Percentiles rank a stretch among this genome's conserved stretches.
phyloP scores from a whole-genome alignment of 2,329 filamentous ascomycete species.

The Cryphonectria japonica region DNA sequence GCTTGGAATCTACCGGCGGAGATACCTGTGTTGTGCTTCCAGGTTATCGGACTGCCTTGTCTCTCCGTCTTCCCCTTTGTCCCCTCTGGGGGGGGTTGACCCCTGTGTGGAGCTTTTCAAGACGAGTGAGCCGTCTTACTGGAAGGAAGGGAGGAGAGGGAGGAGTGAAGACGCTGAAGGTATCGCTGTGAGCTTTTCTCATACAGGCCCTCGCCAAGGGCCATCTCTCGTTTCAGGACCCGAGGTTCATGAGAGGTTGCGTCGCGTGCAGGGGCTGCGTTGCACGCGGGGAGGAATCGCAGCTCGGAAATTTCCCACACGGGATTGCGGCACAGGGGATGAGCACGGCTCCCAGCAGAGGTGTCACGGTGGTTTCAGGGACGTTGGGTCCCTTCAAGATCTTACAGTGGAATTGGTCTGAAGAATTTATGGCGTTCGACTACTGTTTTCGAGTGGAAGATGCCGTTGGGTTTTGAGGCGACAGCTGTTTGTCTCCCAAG shows the following conservation, averaged over 20 bases:
- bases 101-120: background rate
- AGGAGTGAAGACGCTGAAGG: background rate
- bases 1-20: background rate
- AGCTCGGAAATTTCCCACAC: background rate
- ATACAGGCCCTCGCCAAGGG: background rate
- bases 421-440: background rate
- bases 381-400: background rate
- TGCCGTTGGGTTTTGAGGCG: background rate
- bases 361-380: background rate
- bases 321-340: background rate
- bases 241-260: background rate
- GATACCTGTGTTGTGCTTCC: background rate
- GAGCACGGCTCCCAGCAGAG: background rate
- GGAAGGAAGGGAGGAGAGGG: too few relatives aligned
- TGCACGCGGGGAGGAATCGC: background rate
- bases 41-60: background rate
- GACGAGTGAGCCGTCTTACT: too few relatives aligned
- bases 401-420: background rate
- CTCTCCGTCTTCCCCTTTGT: too few relatives aligned
- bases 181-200: background rate
- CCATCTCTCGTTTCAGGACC: background rate
- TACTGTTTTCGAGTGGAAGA: background rate
- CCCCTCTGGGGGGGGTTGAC: too few relatives aligned
- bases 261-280: background rate
- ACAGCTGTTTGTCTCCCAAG: background rate